Conservation (phyloP, 2,329 filamentous ascomycete species). For the Ascochyta lentis region DNA sequence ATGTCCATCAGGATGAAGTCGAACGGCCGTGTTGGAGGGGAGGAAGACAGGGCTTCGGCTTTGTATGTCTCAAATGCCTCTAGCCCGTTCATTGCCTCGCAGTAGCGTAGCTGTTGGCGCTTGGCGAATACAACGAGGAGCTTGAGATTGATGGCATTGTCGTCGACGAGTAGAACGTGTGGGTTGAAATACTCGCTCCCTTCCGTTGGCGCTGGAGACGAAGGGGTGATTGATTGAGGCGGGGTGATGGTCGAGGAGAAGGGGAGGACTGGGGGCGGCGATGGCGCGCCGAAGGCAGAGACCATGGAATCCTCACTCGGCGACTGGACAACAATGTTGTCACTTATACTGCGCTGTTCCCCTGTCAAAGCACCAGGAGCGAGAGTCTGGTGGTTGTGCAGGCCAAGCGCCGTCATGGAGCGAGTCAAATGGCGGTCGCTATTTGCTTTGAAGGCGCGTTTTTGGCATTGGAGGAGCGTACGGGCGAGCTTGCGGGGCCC, state of each 20-base stretch:
- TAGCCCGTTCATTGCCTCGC: constrained; percentile 42
- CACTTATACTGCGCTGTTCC: constrained; percentile 34
- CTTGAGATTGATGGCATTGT: constrained; percentile 46
- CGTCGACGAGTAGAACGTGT: constrained; percentile 43
- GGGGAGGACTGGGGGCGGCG: constrained; percentile 21
- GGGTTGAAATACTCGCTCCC: constrained; percentile 38
- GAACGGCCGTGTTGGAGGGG: constrained; percentile 30
- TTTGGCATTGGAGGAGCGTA: constrained; percentile 32
- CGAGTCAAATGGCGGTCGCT: constrained; percentile 26
- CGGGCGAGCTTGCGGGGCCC: constrained; percentile 38
- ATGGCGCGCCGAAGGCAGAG: constrained; percentile 10
- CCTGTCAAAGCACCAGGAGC: constrained; percentile 16
- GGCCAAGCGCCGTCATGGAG: constrained; percentile 20
- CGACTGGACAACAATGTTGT: constrained; percentile 13
- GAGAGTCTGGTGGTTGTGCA: constrained; percentile 22
- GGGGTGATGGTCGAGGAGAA: constrained; percentile 23
- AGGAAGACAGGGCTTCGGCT: constrained; percentile 20
- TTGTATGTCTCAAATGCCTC: constrained; percentile 40
- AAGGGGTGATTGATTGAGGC: constrained; percentile 22
- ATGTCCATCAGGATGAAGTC: constrained; percentile 47
- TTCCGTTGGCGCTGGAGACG: constrained; percentile 22
- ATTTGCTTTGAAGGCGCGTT: constrained; percentile 23
- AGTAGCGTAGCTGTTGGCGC: constrained; percentile 36
- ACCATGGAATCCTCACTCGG: not conserved
- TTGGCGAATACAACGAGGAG: constrained; percentile 52